A percentile compares a stretch with the other conserved stretches of the same genome.
phyloP scores from a whole-genome alignment of 78 protist species.

The Salpingoeca rosetta region DNA sequence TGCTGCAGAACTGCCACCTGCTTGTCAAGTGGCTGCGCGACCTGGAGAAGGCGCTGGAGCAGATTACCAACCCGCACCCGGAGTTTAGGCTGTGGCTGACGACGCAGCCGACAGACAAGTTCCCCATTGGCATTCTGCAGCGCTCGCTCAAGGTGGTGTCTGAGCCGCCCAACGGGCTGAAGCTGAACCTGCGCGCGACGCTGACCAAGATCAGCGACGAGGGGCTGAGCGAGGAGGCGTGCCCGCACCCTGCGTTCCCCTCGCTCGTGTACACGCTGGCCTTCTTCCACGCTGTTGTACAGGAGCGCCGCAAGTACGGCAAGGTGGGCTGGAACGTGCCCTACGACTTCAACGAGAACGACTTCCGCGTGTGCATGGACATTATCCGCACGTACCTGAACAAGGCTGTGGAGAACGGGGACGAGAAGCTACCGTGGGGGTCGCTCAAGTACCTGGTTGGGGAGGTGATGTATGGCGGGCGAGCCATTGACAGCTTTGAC shows the following conservation, averaged over 20 bases:
- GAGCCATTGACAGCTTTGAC: slow-evolving; percentile 81
- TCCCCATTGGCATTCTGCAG: slow-evolving; percentile 89
- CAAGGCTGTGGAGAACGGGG: slow-evolving; percentile 46
- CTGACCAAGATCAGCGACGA: slow-evolving; percentile 55
- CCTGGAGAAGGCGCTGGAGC: slow-evolving; percentile 74
- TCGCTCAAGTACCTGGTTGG: slow-evolving; percentile 82
- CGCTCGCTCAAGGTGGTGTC: slow-evolving; percentile 87
- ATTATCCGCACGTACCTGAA: slow-evolving; percentile 58
- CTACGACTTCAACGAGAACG: slow-evolving; percentile 90
- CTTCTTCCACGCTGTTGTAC: slow-evolving; percentile 91
- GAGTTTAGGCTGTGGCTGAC: slow-evolving; percentile 90
- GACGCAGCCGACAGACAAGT: slow-evolving; percentile 79
- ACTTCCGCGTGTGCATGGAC: slow-evolving; percentile 52
- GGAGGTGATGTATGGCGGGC: slow-evolving; percentile 93
- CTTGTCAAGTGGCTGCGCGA: slow-evolving; percentile 68
- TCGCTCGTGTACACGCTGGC: slow-evolving; percentile 76
- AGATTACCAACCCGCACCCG: slow-evolving; percentile 38
- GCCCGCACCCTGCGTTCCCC: slow-evolving; percentile 67
- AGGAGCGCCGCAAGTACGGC: slow-evolving; percentile 90
- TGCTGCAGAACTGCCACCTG: slow-evolving; percentile 87
- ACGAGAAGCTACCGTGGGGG: slow-evolving; percentile 70
- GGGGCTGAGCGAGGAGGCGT: slow-evolving; percentile 9
- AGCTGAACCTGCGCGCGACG: slow-evolving; percentile 67
- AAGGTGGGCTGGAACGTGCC: slow-evolving; percentile 85
- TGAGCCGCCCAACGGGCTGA: slow-evolving; percentile 90